Percentiles rank a stretch among this genome's conserved stretches.
These are phyloP conservation scores for Annona squamosa DNA, from an alignment of 164 flowering plant genomes.

Conservation along the genomic window DNA sequence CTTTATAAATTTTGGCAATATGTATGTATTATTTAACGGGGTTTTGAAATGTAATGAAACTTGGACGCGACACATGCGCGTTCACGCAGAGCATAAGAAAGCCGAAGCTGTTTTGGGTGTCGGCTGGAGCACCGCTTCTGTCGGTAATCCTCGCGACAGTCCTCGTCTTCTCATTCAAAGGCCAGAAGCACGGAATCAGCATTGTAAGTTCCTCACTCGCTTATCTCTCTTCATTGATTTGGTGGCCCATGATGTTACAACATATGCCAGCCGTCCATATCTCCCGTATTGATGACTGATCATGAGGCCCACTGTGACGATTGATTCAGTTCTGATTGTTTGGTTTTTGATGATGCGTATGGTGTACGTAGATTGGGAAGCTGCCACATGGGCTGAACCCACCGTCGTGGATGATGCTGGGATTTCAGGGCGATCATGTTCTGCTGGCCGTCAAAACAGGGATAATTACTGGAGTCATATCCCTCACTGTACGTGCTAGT, in stretches of 20 bases:
- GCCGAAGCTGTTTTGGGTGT: constrained; percentile 90
- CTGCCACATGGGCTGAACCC: constrained; percentile 80
- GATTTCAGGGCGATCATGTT: constrained; percentile 47
- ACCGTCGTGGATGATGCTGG: constrained; percentile 75
- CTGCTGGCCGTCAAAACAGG: constrained; percentile 76
- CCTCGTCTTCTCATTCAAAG: constrained; percentile 66
- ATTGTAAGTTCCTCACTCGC: constrained; percentile 27
- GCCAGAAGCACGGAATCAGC: constrained; percentile 66
- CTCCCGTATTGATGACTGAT: background rate
- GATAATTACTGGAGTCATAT: constrained; percentile 76
- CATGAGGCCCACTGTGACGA: too few relatives aligned
- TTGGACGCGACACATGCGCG: background rate
- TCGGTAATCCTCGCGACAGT: constrained; percentile 79
- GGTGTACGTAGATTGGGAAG: constrained; percentile 58
- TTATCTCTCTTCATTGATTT: background rate
- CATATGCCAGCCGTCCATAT: background rate
- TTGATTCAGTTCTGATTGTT: too few relatives aligned
- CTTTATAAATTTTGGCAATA: background rate
- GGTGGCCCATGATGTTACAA: background rate
- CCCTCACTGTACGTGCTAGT: constrained; percentile 70
- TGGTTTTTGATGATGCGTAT: background rate
- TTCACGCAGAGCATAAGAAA: constrained; percentile 38
- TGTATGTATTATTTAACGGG: background rate
- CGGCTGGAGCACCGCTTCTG: constrained; percentile 88
- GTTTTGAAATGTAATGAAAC: background rate